phyloP scores from a whole-genome alignment of 2,329 filamentous ascomycete species.

The Verticillium dahliae region DNA sequence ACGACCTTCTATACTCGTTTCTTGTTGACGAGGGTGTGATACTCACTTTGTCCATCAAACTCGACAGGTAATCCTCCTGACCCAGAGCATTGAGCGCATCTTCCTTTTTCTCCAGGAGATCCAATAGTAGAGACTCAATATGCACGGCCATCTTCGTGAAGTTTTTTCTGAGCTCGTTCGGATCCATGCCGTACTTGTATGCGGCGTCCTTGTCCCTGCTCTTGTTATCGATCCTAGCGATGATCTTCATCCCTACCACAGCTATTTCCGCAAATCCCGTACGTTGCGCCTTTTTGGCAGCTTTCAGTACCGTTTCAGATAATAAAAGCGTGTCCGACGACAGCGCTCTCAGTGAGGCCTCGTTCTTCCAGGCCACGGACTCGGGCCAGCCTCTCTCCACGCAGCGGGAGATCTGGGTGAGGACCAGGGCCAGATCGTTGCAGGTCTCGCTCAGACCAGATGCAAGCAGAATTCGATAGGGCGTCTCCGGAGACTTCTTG shows the following conservation, averaged over 20 bases:
- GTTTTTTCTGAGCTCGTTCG: not conserved
- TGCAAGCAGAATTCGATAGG: not conserved
- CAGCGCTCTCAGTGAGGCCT: not conserved
- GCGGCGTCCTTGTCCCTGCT: not conserved
- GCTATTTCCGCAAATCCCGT: not conserved
- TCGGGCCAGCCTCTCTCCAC: not conserved
- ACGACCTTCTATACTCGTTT: not conserved
- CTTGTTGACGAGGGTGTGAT: not conserved
- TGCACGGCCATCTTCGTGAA: not conserved
- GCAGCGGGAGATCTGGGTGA: slow-evolving; percentile 1
- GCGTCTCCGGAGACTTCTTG: not conserved
- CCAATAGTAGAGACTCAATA: not conserved
- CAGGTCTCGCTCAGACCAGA: slow-evolving; percentile 2
- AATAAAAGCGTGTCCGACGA: not conserved
- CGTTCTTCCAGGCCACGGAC: not conserved
- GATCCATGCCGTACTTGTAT: not conserved
- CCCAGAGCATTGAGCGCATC: not conserved
- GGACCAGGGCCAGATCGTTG: slow-evolving; percentile 8
- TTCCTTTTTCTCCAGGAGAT: not conserved
- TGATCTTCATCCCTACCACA: not conserved
- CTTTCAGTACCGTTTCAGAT: not conserved
- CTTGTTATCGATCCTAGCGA: not conserved
- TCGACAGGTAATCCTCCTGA: not conserved
- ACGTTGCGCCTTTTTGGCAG: not conserved
- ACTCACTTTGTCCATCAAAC: not conserved